These are phyloP conservation scores for Aquilaria agallochum DNA, from an alignment of 441 rosid species.

Conservation along the genomic window DNA sequence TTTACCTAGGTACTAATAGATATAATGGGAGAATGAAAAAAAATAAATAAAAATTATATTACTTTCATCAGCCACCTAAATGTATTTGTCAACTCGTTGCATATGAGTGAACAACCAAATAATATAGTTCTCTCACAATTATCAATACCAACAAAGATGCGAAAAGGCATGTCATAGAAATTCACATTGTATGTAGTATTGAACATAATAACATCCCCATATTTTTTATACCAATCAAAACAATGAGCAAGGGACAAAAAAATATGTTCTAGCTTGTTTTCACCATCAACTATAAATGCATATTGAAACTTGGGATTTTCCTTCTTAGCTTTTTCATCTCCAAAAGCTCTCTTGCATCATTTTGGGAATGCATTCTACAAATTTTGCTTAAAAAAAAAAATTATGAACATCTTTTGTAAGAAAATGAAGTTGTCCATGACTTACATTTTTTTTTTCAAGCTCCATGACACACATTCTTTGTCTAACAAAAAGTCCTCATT, in stretches of 20 bases:
- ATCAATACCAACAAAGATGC: not conserved
- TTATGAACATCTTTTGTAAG: not conserved
- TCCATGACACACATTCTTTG: not conserved
- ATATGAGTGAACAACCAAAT: conserved; percentile 5
- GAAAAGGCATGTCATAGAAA: conserved; percentile 9
- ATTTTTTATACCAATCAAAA: conserved; percentile 3
- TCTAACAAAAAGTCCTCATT: not conserved
- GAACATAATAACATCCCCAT: not conserved
- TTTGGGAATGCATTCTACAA: not conserved
- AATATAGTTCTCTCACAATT: conserved; percentile 4
- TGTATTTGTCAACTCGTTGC: conserved; percentile 2
- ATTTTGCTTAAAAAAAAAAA: not conserved
- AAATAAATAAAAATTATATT: not conserved
- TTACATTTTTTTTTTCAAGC: no score
- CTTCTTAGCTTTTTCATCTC: not conserved
- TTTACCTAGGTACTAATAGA: no score
- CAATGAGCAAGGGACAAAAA: not conserved
- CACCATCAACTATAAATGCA: conserved; percentile 1
- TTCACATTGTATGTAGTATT: conserved; percentile 2
- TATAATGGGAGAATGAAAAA: not conserved
- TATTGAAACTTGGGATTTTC: conserved; percentile 3
- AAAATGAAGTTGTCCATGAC: not conserved
- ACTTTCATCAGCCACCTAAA: conserved; percentile 10
- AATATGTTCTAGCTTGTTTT: not conserved
- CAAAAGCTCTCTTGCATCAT: not conserved